Evolutionary conservation across 257 asterid species (phyloP), one percentile per base, ranked within the genome.

Genomic region (Capsicum baccatum): DNA sequence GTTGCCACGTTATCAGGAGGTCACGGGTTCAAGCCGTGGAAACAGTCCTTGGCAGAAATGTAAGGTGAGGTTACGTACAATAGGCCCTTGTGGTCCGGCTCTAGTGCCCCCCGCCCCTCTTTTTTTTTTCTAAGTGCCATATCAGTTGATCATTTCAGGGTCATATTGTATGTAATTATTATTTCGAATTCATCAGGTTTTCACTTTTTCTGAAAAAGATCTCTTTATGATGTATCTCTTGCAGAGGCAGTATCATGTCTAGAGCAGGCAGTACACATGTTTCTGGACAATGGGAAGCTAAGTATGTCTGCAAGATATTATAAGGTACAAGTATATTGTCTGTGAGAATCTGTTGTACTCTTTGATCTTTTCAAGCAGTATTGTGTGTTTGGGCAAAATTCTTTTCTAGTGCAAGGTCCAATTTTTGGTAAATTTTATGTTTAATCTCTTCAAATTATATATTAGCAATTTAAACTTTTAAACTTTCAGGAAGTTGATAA

Each of bases 301-400:
- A 92, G 88, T 86, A 97, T 97, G 99, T 86, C 95, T 54, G 99
- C 98, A 78, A 93, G 98, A 92, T 95, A 95, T 86, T 95, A 91
- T 91, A 95, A 97, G 99, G 99, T 97, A 90, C 12, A 62, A 15
- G 48, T 67, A 11, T 66, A 73, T 83, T 44, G 19, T 76, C 52
- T 35, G 63, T 44, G 33, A 64, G 79, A 82, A 82, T 21, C 33
- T 9, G 12, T 13, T 52, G 63, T 76, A 48, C 48, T 76, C 48
- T 76, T 76, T 76, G 21, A 52, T 76, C 15, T 26, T 76, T 21
- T 15, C 26, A 0, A 50, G 13, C 81, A 9, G 63, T 52, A 13
- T 2, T 52, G 47, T 26, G 48, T 52, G 81, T 39, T 52, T 26
- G 63, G 21, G 21, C 48, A 76, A 76, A 74, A 74, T 21, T 21